Percentiles rank a stretch among this genome's conserved stretches.
Evolutionary conservation across 2,329 filamentous ascomycete species (phyloP).

Genomic region (Sporothrix mexicana): DNA sequence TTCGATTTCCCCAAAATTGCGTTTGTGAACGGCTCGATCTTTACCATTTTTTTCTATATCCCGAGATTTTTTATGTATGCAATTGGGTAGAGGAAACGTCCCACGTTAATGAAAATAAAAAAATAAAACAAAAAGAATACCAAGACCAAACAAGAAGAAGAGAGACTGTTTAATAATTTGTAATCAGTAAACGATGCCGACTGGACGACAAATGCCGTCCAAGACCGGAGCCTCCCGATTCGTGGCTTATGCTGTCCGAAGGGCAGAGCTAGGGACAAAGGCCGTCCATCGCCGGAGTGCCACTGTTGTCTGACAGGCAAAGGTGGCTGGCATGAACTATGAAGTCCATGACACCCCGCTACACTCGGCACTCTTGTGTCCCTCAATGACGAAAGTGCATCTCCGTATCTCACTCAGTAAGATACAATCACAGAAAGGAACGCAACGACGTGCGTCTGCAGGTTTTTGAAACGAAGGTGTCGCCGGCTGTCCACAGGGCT

Average conservation of each 20-base stretch:
- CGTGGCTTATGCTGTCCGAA: neutral
- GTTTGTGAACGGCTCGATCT: neutral
- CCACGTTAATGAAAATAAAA: constrained; percentile 27
- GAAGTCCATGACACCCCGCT: neutral
- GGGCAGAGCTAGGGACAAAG: neutral
- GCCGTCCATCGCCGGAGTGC: too few species aligned
- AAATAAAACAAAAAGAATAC: neutral
- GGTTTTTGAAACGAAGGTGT: constrained; percentile 18
- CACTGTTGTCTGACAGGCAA: too few species aligned
- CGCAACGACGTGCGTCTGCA: neutral
- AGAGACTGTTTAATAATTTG: neutral
- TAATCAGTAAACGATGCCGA: neutral
- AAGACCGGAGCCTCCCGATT: neutral
- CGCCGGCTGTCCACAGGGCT: constrained; percentile 27
- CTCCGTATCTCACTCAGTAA: too few species aligned
- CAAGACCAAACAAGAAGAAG: too few species aligned
- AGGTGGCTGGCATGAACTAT: neutral
- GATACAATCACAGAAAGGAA: neutral
- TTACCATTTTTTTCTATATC: constrained; percentile 20
- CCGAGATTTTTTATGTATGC: constrained; percentile 19
- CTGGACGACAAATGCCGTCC: neutral
- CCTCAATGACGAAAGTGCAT: neutral
- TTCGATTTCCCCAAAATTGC: neutral
- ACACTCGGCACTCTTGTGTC: neutral
- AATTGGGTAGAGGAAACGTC: constrained; percentile 15